Evolutionary conservation across 2,329 filamentous ascomycete genomes (phyloP), one percentile per base, ranked within the genome.

Genomic region (Tothia fuscella): DNA sequence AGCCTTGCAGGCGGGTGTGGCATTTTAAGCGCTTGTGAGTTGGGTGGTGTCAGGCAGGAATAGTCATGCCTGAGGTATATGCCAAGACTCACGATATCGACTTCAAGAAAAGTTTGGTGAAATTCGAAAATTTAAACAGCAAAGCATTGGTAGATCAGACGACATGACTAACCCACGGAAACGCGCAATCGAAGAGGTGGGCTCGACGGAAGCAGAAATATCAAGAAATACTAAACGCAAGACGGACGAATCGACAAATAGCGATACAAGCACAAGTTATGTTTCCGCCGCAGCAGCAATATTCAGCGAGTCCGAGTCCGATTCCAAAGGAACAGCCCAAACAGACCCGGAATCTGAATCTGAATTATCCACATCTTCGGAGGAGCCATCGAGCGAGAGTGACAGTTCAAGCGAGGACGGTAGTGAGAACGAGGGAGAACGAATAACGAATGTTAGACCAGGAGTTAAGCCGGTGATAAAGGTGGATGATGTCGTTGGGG

Each of bases 341-440:
- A 44, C 38, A 19, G 28, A 43, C 25, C 20, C 19, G 10, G 29
- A 45, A 6, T 35, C 38, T 4, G 37, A 41, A 10, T 42, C 21
- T 3, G 43, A 36, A 4, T 29, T 45, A 3, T 38, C 49, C 21
- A 48, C 44, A 39, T 51, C 47, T 14, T 26, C 51, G 16, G 49
- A 50, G 26, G 52, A 51, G 26, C 48, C 49, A 28, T 36, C 42
- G 3, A 52, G 52, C 5, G 43, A 41, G n/a, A 52, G 51, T 33
- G 48, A 53, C 30, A 37, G 47, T 49, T 32, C 41, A 53, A 52
- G 48, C 48, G 50, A 56, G 14, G 25, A 39, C 10, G 44, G 44
- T 31, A 37, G 35, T 19, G 50, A 49, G 24, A 33, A 42, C 4
- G 48, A 45, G 4, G 51, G 49, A 30, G 40, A 39, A 20, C 31